These are phyloP conservation scores for Asterophora lycoperdoides DNA, from an alignment of 768 basidiomycete species.

Conservation along the genomic window DNA sequence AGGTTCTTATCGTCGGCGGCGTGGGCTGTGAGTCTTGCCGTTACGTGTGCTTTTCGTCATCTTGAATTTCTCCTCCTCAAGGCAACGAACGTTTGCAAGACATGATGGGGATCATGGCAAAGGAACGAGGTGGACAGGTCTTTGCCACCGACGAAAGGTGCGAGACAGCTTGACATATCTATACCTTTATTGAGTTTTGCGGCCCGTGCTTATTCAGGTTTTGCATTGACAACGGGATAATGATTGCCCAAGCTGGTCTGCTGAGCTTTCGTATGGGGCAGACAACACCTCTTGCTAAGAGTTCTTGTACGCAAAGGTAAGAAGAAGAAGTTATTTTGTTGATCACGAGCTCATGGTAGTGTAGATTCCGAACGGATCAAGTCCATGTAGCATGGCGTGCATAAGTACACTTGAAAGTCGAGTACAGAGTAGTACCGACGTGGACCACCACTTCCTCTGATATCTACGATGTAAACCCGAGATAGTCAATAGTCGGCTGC, in stretches of 20 bases:
- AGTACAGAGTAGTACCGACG: no score
- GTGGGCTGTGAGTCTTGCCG: conserved; percentile 83
- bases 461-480: not conserved
- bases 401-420: conserved; percentile 23
- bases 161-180: conserved; percentile 13
- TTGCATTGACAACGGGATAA: conserved; percentile 99
- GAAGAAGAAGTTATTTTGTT: conserved; percentile 11
- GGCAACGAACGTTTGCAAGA: conserved; percentile 92
- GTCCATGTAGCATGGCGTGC: conserved; percentile 89
- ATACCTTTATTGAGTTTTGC: not conserved
- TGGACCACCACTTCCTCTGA: conserved; percentile 1
- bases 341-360: conserved; percentile 1
- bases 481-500: conserved; percentile 42
- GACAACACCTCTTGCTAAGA: conserved; percentile 69
- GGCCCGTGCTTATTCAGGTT: conserved; percentile 48
- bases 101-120: conserved; percentile 99
- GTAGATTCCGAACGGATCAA: conserved; percentile 90
- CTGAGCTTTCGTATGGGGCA: conserved; percentile 90
- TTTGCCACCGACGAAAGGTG: conserved; percentile 97
- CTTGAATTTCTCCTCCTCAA: conserved; percentile 25
- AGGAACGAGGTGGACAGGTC: conserved; percentile 81
- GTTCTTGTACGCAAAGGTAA: conserved; percentile 89
- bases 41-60: not conserved
- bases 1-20: conserved; percentile 96
- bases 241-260: conserved; percentile 98